Conservation (phyloP, 2,329 filamentous ascomycete species). For the Colletotrichum noveboracense region DNA sequence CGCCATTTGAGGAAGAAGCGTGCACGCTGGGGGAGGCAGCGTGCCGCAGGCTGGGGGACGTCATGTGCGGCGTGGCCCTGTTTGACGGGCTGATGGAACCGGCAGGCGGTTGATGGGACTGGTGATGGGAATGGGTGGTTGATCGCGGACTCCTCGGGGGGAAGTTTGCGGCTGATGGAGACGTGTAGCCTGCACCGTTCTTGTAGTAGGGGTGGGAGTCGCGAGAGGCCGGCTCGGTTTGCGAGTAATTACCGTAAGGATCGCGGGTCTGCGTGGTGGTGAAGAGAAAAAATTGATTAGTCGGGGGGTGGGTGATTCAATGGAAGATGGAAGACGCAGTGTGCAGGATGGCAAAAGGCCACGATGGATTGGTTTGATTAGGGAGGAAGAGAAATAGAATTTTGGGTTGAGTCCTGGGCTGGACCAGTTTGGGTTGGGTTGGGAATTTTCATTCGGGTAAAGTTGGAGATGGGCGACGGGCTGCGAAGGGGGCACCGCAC, state of each 20-base stretch:
- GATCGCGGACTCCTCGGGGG: constrained; percentile 56
- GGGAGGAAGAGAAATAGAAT: background rate
- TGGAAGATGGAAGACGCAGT: constrained; percentile 2
- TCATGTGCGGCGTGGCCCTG: constrained; percentile 42
- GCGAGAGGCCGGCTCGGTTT: constrained; percentile 37
- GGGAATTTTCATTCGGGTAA: constrained; percentile 17
- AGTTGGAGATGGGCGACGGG: constrained; percentile 12
- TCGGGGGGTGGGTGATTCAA: constrained; percentile 5
- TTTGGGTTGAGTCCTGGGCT: constrained; percentile 18
- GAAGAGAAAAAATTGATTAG: constrained; percentile 19
- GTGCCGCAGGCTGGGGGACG: constrained; percentile 55
- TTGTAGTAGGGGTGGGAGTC: constrained; percentile 49
- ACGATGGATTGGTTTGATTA: background rate
- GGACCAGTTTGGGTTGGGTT: constrained; percentile 21
- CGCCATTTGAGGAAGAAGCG: constrained; percentile 46
- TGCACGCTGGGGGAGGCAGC: constrained; percentile 41
- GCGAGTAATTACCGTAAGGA: constrained; percentile 50
- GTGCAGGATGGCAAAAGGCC: constrained; percentile 9
- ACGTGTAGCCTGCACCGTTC: constrained; percentile 51
- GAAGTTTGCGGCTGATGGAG: constrained; percentile 50
- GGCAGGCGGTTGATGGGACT: constrained; percentile 44
- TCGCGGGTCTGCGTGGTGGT: constrained; percentile 50
- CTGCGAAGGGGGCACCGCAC: background rate
- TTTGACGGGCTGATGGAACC: constrained; percentile 50
- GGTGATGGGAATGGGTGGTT: constrained; percentile 40